Conservation (phyloP, 2,329 filamentous ascomycete genomes). For the Lecanoromycetidae sp. region DNA sequence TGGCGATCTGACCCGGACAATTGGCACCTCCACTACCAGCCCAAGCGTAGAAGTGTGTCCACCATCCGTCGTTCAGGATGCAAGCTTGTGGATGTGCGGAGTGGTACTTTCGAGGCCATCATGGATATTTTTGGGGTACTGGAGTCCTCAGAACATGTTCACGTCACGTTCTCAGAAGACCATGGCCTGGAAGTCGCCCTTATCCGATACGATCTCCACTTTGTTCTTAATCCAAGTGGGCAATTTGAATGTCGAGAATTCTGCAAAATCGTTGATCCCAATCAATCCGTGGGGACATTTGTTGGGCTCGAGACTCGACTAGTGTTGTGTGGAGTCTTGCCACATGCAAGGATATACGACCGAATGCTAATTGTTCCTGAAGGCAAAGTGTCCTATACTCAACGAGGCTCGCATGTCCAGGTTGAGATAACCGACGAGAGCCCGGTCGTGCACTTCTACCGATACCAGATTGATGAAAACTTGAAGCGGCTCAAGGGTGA, state of each 20-base stretch:
- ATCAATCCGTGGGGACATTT: conserved; percentile 21
- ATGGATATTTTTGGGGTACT: conserved; percentile 27
- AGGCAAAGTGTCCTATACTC: conserved; percentile 16
- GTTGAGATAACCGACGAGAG: conserved; percentile 16
- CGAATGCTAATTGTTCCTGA: conserved; percentile 21
- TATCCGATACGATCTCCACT: conserved; percentile 38
- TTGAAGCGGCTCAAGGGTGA: conserved; percentile 19
- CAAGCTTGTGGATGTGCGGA: conserved; percentile 27
- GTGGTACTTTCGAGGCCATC: conserved; percentile 26
- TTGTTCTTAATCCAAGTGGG: conserved; percentile 25
- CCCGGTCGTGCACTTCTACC: conserved; percentile 16
- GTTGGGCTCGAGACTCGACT: conserved; percentile 22
- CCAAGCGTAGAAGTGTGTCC: background rate
- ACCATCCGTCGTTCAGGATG: conserved; percentile 18
- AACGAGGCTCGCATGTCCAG: conserved; percentile 13
- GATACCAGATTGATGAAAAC: conserved; percentile 20
- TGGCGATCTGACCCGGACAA: conserved; percentile 23
- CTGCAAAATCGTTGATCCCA: conserved; percentile 17
- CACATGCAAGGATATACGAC: background rate
- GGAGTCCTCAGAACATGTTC: conserved; percentile 27
- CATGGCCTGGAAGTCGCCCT: conserved; percentile 31
- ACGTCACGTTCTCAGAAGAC: conserved; percentile 22
- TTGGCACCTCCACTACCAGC: conserved; percentile 21
- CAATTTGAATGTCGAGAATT: conserved; percentile 18
- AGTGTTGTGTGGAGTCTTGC: conserved; percentile 15